Base-by-base conservation (phyloP, 192 early-diverging fungal species). In the Chytriomyces sp. region DNA sequence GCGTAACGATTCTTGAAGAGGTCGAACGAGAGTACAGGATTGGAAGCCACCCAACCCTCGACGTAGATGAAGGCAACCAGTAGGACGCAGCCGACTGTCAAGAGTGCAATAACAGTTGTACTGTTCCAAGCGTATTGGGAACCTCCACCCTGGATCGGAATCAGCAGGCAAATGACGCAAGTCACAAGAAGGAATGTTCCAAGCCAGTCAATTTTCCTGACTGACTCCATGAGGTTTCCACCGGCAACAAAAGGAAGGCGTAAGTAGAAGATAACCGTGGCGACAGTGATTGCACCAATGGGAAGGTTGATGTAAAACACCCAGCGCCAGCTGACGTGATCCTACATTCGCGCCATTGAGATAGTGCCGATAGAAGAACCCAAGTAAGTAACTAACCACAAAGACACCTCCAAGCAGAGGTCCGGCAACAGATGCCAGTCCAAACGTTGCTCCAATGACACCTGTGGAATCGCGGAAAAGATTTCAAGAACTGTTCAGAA, bases 351-450 rank as follows among this genome's bases (percentile, higher is more conserved):
- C n/a, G n/a, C n/a, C n/a, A n/a, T n/a, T 85, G 33, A 90, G 91
- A 38, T 94, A 89, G 19, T n/a, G n/a, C n/a, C n/a, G n/a, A n/a
- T n/a, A n/a, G n/a, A n/a, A n/a, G n/a, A n/a, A n/a, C n/a, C n/a
- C n/a, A n/a, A n/a, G n/a, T n/a, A n/a, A n/a, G n/a, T n/a, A n/a
- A n/a, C n/a, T n/a, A n/a, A n/a, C n/a, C 32, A 91, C 91, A 39
- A 96, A 89, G 12, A 87, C 73, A 36, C 94, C 94, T 55, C 94
- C 94, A 7, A 93, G 55, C 12, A 93, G 81, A 0, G 94, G 92
- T 8, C 93, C 94, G 0, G 91, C 58, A 3, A 92, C 86, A 4
- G 89, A 85, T 7, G 91, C 89, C 36, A 92, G 59, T 6, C 89
- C 92, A 81, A 92, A 90, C 0, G 85, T 87, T 56, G 85, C 86